These are phyloP conservation scores for Porcisia deanei DNA, from an alignment of 208 protist species.

Conservation along the genomic window DNA sequence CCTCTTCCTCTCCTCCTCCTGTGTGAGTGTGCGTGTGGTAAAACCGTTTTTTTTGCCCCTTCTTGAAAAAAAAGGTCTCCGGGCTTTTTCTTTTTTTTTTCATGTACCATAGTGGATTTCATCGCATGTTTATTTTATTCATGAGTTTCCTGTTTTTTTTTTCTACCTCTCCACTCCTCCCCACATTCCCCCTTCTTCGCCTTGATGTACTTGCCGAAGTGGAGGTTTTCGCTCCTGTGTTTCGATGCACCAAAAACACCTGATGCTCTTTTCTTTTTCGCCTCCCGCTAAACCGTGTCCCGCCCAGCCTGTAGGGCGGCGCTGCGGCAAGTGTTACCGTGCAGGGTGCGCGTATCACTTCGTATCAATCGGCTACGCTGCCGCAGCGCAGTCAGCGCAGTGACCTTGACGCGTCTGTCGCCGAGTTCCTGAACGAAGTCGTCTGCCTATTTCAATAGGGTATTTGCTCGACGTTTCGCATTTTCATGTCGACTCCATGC, in stretches of 20 bases:
- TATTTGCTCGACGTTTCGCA: background rate
- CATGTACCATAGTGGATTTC: background rate
- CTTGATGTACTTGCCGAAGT: background rate
- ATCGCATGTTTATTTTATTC: background rate
- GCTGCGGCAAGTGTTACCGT: background rate
- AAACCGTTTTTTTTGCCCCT: background rate
- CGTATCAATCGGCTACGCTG: background rate
- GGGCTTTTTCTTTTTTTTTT: background rate
- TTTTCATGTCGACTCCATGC: background rate
- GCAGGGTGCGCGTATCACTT: background rate
- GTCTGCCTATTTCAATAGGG: background rate
- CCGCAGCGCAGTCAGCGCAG: background rate
- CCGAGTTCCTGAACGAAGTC: too few species aligned
- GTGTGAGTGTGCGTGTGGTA: background rate
- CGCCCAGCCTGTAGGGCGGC: background rate
- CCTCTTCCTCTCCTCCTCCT: background rate
- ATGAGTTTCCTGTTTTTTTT: conserved; percentile 5
- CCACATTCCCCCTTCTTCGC: background rate
- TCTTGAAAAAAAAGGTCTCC: background rate
- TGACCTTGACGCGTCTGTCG: background rate
- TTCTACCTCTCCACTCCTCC: conserved; percentile 1
- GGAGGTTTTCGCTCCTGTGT: background rate
- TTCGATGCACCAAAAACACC: conserved; percentile 5
- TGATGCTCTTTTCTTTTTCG: conserved; percentile 1
- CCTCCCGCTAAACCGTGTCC: background rate